Base-by-base conservation (phyloP, 441 rosid species). In the Gossypium laxum region DNA sequence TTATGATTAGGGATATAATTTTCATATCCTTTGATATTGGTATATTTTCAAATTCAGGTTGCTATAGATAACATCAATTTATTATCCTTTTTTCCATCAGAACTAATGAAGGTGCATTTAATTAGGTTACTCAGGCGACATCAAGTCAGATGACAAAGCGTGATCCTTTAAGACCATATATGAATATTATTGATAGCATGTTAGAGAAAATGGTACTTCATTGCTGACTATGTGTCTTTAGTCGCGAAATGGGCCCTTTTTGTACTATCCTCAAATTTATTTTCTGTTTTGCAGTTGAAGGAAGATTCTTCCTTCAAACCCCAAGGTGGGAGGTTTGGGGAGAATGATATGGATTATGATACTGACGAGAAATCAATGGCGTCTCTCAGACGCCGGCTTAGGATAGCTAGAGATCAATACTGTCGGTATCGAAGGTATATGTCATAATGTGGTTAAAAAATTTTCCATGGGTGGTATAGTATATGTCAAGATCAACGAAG, bases 331-430 rank as follows among this genome's bases (percentile, higher is more conserved):
- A 84, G 86, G 79, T 72, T 90, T 73, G 96, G 93, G 67, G 96
- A 88, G 83, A 88, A 87, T 83, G 93, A 90, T 70, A 90, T 90
- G 96, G 93, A 90, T 78, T 88, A 87, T 78, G 93, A 88, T 69
- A 86, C 91, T 47, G 96, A 90, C 79, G 91, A 82, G 78, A 90
- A 88, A 77, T 85, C 96, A 75, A 90, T 90, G 96, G 96, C 93
- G 57, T 83, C 85, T 22, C 88, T 90, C 24, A 81, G 93, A 69
- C 89, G 89, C 70, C 86, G 86, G 78, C 91, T 90, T 70, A 82
- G 90, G 75, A 81, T 86, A 79, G 93, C 96, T 78, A 82, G 91
- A 62, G 93, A 88, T 76, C 82, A 76, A 74, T 90, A 90, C 68
- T 90, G 85, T 64, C 89, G 93, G 51, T 88, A 83, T 73, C 87